Conservation (phyloP, 768 basidiomycete species). For the Rhodotorula sphaerocarpa region DNA sequence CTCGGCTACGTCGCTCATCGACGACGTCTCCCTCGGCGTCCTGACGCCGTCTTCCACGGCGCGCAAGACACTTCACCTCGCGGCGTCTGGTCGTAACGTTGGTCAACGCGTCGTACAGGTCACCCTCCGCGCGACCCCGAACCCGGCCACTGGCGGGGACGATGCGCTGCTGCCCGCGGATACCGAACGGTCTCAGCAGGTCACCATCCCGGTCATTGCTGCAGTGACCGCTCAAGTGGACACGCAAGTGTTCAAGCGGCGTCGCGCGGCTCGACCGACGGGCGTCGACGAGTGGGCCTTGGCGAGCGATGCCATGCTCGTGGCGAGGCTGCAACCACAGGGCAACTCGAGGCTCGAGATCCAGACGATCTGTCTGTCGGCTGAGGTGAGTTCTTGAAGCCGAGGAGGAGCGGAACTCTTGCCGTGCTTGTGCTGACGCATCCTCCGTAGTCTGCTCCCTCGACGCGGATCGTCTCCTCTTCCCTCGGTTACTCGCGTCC, state of each 20-base stretch:
- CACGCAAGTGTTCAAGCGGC: conserved; percentile 44
- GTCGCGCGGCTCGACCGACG: conserved; percentile 50
- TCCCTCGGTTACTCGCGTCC: conserved; percentile 48
- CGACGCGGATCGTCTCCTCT: conserved; percentile 45
- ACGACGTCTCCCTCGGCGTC: too few relatives aligned
- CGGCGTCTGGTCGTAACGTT: too few relatives aligned
- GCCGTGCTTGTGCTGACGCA: too few relatives aligned
- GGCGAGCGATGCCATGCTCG: conserved; percentile 54
- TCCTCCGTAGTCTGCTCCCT: conserved; percentile 47
- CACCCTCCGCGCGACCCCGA: conserved; percentile 54
- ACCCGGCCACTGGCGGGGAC: conserved; percentile 27
- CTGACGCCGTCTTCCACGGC: too few relatives aligned
- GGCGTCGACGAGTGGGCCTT: conserved; percentile 53
- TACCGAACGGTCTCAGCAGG: conserved; percentile 60
- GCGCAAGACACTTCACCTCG: too few relatives aligned
- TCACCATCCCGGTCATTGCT: conserved; percentile 59
- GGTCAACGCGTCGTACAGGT: conserved; percentile 66
- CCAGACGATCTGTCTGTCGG: conserved; percentile 44
- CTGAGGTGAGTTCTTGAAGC: conserved; percentile 7
- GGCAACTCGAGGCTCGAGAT: conserved; percentile 57
- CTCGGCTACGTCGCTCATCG: too few relatives aligned
- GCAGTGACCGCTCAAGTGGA: conserved; percentile 55
- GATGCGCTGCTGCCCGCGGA: conserved; percentile 37
- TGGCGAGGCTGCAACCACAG: conserved; percentile 50
- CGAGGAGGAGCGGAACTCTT: too few relatives aligned